phyloP scores from a whole-genome alignment of 129 eudicot genomes.

The Oenanthe sinensis region DNA sequence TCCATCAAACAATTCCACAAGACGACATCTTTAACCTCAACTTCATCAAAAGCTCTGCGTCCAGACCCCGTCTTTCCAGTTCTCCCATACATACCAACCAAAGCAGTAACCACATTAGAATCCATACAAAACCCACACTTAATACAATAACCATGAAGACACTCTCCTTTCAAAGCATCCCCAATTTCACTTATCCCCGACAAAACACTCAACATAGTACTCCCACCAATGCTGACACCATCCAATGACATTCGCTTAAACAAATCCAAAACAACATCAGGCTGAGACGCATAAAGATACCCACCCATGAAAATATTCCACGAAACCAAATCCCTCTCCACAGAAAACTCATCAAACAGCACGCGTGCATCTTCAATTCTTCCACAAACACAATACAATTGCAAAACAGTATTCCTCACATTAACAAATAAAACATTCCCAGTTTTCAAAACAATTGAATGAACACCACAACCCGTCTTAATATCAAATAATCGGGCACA shows the following conservation, averaged over 20 bases:
- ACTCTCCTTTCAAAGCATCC: slow-evolving; percentile 11
- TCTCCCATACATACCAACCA: slow-evolving; percentile 30
- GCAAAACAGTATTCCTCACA: slow-evolving; percentile 34
- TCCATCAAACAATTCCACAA: slow-evolving; percentile 37
- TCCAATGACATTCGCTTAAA: slow-evolving; percentile 17
- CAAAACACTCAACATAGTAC: slow-evolving; percentile 24
- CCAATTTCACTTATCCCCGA: slow-evolving; percentile 18
- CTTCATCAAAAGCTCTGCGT: slow-evolving; percentile 26
- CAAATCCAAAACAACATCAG: slow-evolving; percentile 20
- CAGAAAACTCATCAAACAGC: slow-evolving; percentile 26
- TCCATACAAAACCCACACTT: slow-evolving; percentile 19
- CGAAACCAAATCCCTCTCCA: slow-evolving; percentile 24
- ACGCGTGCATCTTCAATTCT: slow-evolving; percentile 22
- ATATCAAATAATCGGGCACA: slow-evolving; percentile 17
- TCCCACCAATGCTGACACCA: slow-evolving; percentile 13
- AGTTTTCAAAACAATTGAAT: slow-evolving; percentile 20
- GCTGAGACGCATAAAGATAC: slow-evolving; percentile 12
- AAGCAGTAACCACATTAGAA: slow-evolving; percentile 22
- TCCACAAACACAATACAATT: slow-evolving; percentile 31
- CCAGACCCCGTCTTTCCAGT: slow-evolving; percentile 15
- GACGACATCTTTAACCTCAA: slow-evolving; percentile 26
- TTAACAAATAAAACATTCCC: slow-evolving; percentile 23
- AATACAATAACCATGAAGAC: slow-evolving; percentile 25
- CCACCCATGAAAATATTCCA: slow-evolving; percentile 39
- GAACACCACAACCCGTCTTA: slow-evolving; percentile 23